phyloP scores from a whole-genome alignment of 495 filamentous ascomycete species.

The Jackrogersella minutella region DNA sequence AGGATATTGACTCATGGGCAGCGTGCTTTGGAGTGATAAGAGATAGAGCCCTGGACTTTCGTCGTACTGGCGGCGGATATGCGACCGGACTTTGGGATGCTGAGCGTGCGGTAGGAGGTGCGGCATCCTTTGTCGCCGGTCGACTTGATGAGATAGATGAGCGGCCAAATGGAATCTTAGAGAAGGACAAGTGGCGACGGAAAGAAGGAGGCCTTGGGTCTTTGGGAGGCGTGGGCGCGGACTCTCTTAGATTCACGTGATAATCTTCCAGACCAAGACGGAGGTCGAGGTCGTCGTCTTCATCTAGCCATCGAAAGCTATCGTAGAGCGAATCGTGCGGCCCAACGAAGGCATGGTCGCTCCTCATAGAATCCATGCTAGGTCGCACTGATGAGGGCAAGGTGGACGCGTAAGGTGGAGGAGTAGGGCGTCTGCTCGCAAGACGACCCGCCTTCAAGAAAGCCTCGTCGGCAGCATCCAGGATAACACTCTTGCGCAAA shows the following conservation, averaged over 20 bases:
- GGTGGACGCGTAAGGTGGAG: conserved; percentile 39
- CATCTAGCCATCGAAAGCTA: conserved; percentile 81
- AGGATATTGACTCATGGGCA: conserved; percentile 58
- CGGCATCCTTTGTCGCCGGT: conserved; percentile 53
- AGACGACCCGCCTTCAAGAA: conserved; percentile 61
- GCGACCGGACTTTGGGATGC: conserved; percentile 47
- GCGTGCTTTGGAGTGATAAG: conserved; percentile 58
- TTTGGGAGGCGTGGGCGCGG: conserved; percentile 50
- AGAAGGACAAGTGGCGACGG: conserved; percentile 61
- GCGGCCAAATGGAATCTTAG: conserved; percentile 64
- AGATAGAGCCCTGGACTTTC: conserved; percentile 59
- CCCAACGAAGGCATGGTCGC: conserved; percentile 25
- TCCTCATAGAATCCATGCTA: conserved; percentile 50
- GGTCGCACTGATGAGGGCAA: conserved; percentile 39
- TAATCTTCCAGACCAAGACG: conserved; percentile 66
- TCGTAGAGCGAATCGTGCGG: conserved; percentile 63
- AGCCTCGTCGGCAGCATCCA: conserved; percentile 76
- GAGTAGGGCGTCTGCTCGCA: conserved; percentile 47
- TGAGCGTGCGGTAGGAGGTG: conserved; percentile 43
- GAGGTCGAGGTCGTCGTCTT: conserved; percentile 77
- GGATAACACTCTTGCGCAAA: conserved; percentile 64
- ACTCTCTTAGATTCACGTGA: conserved; percentile 57
- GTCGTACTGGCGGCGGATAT: conserved; percentile 46
- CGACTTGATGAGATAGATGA: conserved; percentile 53
- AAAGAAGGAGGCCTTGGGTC: conserved; percentile 56